Conservation (phyloP, 106 monocot genomes). For the Narthecium ossifragum region DNA sequence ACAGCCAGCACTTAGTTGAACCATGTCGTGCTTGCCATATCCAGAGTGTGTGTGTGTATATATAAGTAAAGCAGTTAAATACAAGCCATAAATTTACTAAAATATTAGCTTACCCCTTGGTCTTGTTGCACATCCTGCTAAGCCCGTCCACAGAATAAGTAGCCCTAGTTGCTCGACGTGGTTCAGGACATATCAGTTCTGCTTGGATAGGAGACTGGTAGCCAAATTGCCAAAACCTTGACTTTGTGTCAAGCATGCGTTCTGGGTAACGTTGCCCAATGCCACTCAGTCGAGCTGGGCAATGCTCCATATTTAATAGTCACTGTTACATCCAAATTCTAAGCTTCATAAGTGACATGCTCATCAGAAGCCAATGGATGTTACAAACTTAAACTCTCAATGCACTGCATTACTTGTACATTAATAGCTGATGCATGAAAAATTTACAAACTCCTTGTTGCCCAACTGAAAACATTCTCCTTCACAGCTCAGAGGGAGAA, state of each 20-base stretch:
- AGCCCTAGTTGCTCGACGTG: conserved; percentile 22
- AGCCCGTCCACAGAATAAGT: conserved; percentile 12
- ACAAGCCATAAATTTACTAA: background rate
- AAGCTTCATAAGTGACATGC: background rate
- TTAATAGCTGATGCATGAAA: too few relatives aligned
- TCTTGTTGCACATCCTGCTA: conserved; percentile 12
- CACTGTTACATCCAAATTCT: background rate
- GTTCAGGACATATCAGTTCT: conserved; percentile 37
- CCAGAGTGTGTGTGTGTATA: too few relatives aligned
- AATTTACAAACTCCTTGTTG: background rate
- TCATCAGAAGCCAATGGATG: background rate
- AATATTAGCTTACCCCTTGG: conserved; percentile 17
- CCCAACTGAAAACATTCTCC: too few relatives aligned
- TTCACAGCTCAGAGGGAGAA: too few relatives aligned
- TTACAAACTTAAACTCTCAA: background rate
- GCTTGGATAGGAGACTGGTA: conserved; percentile 13
- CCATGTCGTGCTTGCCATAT: too few relatives aligned
- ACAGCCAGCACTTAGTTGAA: too few relatives aligned
- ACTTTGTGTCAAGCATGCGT: conserved; percentile 19
- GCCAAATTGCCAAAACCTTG: conserved; percentile 36
- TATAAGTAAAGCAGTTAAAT: background rate
- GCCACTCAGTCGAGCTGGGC: conserved; percentile 10
- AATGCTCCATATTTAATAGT: conserved; percentile 17
- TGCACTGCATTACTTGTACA: too few relatives aligned
- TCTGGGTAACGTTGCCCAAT: conserved; percentile 21